Percentiles rank a stretch among this genome's conserved stretches.
These are phyloP conservation scores for Leccinum fibrillosum DNA, from an alignment of 768 basidiomycete species.

Conservation along the genomic window DNA sequence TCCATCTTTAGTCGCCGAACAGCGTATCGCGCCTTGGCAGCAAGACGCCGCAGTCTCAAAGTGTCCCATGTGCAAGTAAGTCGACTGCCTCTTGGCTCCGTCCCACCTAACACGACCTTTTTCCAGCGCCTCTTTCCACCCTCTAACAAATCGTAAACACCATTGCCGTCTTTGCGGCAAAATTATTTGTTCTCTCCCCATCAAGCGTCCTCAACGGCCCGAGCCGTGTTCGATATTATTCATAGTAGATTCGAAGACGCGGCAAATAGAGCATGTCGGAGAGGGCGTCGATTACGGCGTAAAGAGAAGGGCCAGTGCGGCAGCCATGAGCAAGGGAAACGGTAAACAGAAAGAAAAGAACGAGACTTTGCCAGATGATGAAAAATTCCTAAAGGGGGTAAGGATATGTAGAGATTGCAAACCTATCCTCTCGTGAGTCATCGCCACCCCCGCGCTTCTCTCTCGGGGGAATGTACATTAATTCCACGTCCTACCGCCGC, in stretches of 20 bases:
- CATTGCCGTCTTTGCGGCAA: slow-evolving; percentile 93
- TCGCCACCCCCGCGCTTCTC: slow-evolving; percentile 7
- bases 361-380: slow-evolving; percentile 52
- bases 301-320: slow-evolving; percentile 38
- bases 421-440: slow-evolving; percentile 71
- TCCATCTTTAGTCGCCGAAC: slow-evolving; percentile 63
- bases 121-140: slow-evolving; percentile 70
- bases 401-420: slow-evolving; percentile 85
- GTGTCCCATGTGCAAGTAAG: slow-evolving; percentile 85
- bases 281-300: slow-evolving; percentile 87
- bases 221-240: slow-evolving; percentile 77
- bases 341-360: slow-evolving; percentile 36
- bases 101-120: slow-evolving; percentile 6
- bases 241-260: slow-evolving; percentile 76
- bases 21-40: slow-evolving; percentile 94
- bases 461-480: background rate
- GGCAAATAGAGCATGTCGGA: slow-evolving; percentile 78
- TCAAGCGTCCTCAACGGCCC: slow-evolving; percentile 65
- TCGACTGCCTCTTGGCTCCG: slow-evolving; percentile 6
- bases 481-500: background rate
- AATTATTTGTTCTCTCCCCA: slow-evolving; percentile 86
- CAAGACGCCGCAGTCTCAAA: slow-evolving; percentile 71
- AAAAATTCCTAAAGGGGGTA: slow-evolving; percentile 86
- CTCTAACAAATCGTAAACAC: slow-evolving; percentile 90
- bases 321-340: slow-evolving; percentile 8